Percentiles rank a stretch among this genome's conserved stretches.
phyloP scores from a whole-genome alignment of 2,329 filamentous ascomycete species.

The Colletotrichum spinosum region DNA sequence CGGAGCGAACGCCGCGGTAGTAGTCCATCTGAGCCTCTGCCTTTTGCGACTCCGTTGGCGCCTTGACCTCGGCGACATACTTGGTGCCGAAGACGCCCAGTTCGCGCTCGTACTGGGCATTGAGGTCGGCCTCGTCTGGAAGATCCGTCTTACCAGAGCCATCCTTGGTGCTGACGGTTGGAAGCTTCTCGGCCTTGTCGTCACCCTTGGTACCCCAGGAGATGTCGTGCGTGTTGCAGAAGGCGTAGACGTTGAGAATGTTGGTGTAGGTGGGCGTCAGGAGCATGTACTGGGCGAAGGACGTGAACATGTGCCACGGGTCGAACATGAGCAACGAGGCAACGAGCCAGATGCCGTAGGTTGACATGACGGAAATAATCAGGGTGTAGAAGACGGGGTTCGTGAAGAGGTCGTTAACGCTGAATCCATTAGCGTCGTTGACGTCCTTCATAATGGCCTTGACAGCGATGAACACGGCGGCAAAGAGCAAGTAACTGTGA shows the following conservation, averaged over 20 bases:
- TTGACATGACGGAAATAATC: conserved; percentile 91
- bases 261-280: conserved; percentile 98
- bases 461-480: conserved; percentile 93
- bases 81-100: conserved; percentile 80
- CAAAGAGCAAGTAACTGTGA: conserved; percentile 87
- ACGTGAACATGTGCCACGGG: conserved; percentile 99
- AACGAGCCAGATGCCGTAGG: conserved; percentile 92
- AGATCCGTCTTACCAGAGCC: conserved; percentile 93
- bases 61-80: conserved; percentile 76
- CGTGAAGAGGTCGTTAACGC: conserved; percentile 78
- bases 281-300: conserved; percentile 92
- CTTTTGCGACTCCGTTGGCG: conserved; percentile 64
- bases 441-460: conserved; percentile 83
- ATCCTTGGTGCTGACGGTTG: conserved; percentile 89
- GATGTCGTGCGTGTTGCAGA: conserved; percentile 98
- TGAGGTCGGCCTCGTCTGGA: conserved; percentile 93
- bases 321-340: conserved; percentile 95
- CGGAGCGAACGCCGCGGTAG: conserved; percentile 94
- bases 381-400: conserved; percentile 93
- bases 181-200: conserved; percentile 92
- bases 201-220: conserved; percentile 99
- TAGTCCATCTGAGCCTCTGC: conserved; percentile 96
- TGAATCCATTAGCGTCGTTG: conserved; percentile 70
- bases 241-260: conserved; percentile 98
- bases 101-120: conserved; percentile 93